phyloP scores from a whole-genome alignment of 1,284 basidiomycete species.

The Ustilago loliicola region DNA sequence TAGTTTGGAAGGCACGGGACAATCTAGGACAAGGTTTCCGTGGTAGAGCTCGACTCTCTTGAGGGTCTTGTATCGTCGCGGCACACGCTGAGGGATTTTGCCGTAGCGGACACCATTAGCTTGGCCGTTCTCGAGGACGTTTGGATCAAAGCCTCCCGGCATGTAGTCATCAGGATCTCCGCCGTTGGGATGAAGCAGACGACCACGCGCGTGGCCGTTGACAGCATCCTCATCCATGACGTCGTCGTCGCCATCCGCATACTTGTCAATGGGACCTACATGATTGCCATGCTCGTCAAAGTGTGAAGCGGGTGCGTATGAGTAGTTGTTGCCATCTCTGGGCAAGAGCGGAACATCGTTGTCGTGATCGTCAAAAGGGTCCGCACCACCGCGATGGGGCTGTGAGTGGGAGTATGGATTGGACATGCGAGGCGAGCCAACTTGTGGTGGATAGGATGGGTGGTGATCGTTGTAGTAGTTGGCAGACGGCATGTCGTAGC shows the following conservation, averaged over 20 bases:
- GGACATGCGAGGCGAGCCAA: constrained; percentile 31
- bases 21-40: constrained; percentile 68
- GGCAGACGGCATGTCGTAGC: constrained; percentile 43
- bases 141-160: constrained; percentile 63
- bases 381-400: constrained; percentile 22
- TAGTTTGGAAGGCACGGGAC: constrained; percentile 65
- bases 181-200: constrained; percentile 23
- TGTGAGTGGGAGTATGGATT: constrained; percentile 43
- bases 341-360: constrained; percentile 58
- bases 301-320: constrained; percentile 60
- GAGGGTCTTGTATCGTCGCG: constrained; percentile 66
- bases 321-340: constrained; percentile 49
- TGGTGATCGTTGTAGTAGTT: constrained; percentile 39
- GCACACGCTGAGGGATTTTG: constrained; percentile 65
- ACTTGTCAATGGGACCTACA: constrained; percentile 49
- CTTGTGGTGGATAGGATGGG: constrained; percentile 23
- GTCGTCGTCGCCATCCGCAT: constrained; percentile 50
- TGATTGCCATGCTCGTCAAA: constrained; percentile 63
- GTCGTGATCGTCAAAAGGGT: constrained; percentile 44
- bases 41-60: constrained; percentile 67
- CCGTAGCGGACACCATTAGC: constrained; percentile 59
- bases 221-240: constrained; percentile 59
- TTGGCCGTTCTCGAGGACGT: constrained; percentile 53
- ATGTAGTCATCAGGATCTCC: constrained; percentile 43
- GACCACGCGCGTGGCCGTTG: constrained; percentile 41